Conservation (phyloP, 805 yeast species). For the Lipomyces japonicus region DNA sequence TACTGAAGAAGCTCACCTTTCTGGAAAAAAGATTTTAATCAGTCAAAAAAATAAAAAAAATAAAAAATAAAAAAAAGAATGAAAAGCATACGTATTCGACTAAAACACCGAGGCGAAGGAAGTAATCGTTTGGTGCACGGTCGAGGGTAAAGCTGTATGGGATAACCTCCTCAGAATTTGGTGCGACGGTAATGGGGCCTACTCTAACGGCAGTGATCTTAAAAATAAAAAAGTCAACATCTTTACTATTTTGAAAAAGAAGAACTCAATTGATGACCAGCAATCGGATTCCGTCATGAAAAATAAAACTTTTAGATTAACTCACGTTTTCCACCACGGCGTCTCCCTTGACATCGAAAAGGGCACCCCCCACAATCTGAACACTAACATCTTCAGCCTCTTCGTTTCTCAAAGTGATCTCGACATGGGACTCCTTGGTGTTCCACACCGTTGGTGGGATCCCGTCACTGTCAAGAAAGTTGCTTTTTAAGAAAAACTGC, state of each 20-base stretch:
- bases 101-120: conserved; percentile 20
- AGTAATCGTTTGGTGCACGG: conserved; percentile 28
- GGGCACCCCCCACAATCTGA: conserved; percentile 27
- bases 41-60: neutral
- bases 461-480: conserved; percentile 8
- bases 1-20: conserved; percentile 26
- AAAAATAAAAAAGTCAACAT: no score
- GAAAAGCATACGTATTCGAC: conserved; percentile 14
- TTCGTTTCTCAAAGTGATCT: conserved; percentile 31
- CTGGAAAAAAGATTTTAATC: neutral
- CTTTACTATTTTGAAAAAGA: no score
- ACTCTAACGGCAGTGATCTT: conserved; percentile 27
- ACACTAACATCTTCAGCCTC: conserved; percentile 27
- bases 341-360: conserved; percentile 15
- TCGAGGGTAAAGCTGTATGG: conserved; percentile 21
- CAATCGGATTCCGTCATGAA: no score
- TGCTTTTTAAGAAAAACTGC: conserved; percentile 12
- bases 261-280: no score
- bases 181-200: conserved; percentile 18
- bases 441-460: conserved; percentile 29
- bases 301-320: neutral
- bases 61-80: neutral
- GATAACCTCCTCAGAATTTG: conserved; percentile 7
- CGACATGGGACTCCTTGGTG: conserved; percentile 31
- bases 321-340: conserved; percentile 21